Conservation (phyloP, 2,329 filamentous ascomycete genomes). For the Colletotrichum tropicale region DNA sequence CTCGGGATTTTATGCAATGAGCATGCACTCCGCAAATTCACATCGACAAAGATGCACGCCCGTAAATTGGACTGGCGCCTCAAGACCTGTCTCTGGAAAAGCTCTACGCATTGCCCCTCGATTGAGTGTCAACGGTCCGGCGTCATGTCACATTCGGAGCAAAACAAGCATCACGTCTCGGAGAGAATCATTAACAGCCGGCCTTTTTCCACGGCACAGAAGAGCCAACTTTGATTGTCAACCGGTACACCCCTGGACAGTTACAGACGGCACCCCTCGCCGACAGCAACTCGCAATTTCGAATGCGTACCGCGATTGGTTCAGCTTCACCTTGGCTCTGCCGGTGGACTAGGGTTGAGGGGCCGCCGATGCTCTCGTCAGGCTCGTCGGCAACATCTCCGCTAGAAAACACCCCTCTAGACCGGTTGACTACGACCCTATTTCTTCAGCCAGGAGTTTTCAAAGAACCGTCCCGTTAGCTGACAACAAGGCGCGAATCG, state of each 20-base stretch:
- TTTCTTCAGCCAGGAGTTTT: neutral
- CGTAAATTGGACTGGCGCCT: neutral
- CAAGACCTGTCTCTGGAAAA: neutral
- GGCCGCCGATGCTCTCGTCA: neutral
- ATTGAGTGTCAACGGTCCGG: neutral
- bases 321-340: neutral
- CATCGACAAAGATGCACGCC: neutral
- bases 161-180: constrained; percentile 7
- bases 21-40: neutral
- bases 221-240: neutral
- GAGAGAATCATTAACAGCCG: neutral
- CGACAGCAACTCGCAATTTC: neutral
- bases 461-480: neutral
- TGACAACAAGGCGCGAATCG: neutral
- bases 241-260: neutral
- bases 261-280: neutral
- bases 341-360: neutral
- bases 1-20: neutral
- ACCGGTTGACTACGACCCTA: neutral
- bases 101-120: neutral
- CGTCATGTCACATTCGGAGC: neutral
- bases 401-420: neutral
- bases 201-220: neutral
- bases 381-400: constrained; percentile 13
- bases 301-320: neutral